phyloP scores from a whole-genome alignment of 768 basidiomycete genomes.

The Boletus rufocinnamomeus region DNA sequence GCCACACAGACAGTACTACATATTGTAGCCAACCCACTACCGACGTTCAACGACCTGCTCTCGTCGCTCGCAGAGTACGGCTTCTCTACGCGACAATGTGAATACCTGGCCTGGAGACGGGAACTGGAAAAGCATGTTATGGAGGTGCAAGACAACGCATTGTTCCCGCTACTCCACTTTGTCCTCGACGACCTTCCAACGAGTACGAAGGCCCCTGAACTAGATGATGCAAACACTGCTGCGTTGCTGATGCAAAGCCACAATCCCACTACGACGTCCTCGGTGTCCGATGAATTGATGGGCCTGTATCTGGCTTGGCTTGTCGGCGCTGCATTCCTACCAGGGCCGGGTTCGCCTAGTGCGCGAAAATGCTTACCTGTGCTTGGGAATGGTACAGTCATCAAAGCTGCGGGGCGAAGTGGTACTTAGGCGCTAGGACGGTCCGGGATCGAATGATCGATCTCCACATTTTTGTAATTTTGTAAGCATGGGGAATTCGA shows the following conservation, averaged over 20 bases:
- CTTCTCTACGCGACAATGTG: slow-evolving; percentile 73
- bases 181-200: slow-evolving; percentile 97
- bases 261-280: slow-evolving; percentile 40
- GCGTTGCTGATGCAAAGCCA: slow-evolving; percentile 52
- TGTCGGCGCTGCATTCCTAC: slow-evolving; percentile 80
- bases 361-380: slow-evolving; percentile 52
- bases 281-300: slow-evolving; percentile 76
- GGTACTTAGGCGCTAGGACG: slow-evolving; percentile 41
- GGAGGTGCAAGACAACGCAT: slow-evolving; percentile 91
- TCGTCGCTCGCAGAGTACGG: slow-evolving; percentile 76
- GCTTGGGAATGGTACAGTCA: slow-evolving; percentile 39
- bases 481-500: neutral
- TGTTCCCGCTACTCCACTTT: slow-evolving; percentile 96
- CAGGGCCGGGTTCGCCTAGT: slow-evolving; percentile 44
- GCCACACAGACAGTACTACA: slow-evolving; percentile 67
- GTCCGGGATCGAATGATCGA: neutral
- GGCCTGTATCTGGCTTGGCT: slow-evolving; percentile 94
- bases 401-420: slow-evolving; percentile 71
- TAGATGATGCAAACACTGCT: slow-evolving; percentile 86
- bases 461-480: neutral
- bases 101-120: slow-evolving; percentile 91
- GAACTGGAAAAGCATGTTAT: slow-evolving; percentile 94
- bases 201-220: slow-evolving; percentile 88
- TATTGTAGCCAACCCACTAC: slow-evolving; percentile 81
- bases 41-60: slow-evolving; percentile 88